These are phyloP conservation scores for Gossypium raimondii DNA, from an alignment of 345 rosid genomes.

Conservation along the genomic window DNA sequence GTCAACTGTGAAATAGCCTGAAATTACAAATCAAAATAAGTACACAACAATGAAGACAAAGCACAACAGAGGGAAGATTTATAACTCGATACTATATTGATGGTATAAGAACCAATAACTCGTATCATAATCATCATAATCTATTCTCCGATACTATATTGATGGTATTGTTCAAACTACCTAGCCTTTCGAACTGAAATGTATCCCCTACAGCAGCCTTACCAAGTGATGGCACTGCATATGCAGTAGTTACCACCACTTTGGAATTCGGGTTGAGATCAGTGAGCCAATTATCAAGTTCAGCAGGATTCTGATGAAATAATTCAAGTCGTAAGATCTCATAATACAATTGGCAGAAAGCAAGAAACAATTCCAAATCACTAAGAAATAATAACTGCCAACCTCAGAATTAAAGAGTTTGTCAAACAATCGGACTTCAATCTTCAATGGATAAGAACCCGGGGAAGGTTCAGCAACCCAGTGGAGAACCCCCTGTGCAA, in stretches of 20 bases:
- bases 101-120: background rate
- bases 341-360: background rate
- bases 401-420: constrained; percentile 88
- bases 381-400: constrained; percentile 8
- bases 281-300: constrained; percentile 73
- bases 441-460: constrained; percentile 58
- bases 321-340: constrained; percentile 10
- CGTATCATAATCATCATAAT: background rate
- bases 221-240: constrained; percentile 53
- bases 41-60: too few relatives aligned
- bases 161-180: constrained; percentile 33
- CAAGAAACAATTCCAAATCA: background rate
- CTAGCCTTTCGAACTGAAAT: constrained; percentile 93
- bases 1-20: constrained; percentile 80
- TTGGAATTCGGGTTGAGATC: constrained; percentile 76
- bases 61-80: background rate
- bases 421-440: constrained; percentile 93
- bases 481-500: constrained; percentile 81
- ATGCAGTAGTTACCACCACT: constrained; percentile 52
- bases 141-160: background rate
- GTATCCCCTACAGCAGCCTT: constrained; percentile 59
- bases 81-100: background rate
- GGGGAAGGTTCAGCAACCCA: constrained; percentile 82
- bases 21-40: constrained; percentile 11
- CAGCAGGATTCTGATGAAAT: constrained; percentile 70